Conservation (phyloP, 306 rosid species). For the Trifolium dubium region DNA sequence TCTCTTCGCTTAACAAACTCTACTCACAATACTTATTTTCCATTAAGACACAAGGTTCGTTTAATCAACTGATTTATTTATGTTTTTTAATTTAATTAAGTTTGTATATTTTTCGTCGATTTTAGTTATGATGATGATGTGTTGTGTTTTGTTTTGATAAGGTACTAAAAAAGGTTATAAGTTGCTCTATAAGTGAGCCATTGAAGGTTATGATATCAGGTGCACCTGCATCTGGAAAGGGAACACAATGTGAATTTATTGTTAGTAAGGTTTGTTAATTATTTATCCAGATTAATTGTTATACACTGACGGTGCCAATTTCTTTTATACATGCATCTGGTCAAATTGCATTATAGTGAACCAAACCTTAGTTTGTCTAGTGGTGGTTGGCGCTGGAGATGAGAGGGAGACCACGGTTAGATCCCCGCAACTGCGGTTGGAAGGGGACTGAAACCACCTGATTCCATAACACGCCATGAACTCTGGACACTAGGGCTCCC, state of each 20-base stretch:
- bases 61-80: not conserved
- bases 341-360: too few species aligned
- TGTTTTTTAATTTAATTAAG: not conserved
- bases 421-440: too few species aligned
- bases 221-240: slow-evolving; percentile 96
- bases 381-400: too few species aligned
- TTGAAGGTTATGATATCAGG: slow-evolving; percentile 94
- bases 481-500: too few species aligned
- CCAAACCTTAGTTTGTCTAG: too few species aligned
- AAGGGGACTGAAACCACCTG: too few species aligned
- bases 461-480: too few species aligned
- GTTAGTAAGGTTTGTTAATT: slow-evolving; percentile 62
- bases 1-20: slow-evolving; percentile 53
- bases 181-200: slow-evolving; percentile 64
- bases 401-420: too few species aligned
- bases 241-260: slow-evolving; percentile 92
- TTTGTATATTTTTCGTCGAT: not conserved
- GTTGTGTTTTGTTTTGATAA: slow-evolving; percentile 35
- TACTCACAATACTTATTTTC: slow-evolving; percentile 42
- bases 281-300: too few species aligned
- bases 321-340: too few species aligned
- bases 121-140: not conserved
- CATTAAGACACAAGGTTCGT: slow-evolving; percentile 53
- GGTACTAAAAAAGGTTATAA: slow-evolving; percentile 58
- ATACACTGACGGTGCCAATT: too few species aligned